Conservation (phyloP, 129 eudicot genomes). For the Ambrosia trifida region DNA sequence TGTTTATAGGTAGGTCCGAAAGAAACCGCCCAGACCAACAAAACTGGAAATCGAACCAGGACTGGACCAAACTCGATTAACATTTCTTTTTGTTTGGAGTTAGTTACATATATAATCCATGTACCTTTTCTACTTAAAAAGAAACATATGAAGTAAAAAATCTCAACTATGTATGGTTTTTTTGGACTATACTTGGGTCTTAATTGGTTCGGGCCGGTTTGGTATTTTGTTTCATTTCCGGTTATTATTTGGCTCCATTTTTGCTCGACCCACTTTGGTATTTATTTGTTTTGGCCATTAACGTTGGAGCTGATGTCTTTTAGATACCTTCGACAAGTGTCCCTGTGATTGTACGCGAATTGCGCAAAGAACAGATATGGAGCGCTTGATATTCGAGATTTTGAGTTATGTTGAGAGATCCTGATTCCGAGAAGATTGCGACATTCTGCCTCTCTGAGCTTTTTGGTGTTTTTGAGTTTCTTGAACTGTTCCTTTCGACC, state of each 20-base stretch:
- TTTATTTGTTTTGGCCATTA: background rate
- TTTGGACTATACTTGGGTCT: background rate
- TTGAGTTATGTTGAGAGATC: slow-evolving; percentile 31
- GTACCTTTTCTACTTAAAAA: too few relatives aligned
- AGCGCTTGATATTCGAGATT: slow-evolving; percentile 7
- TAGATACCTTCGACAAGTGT: slow-evolving; percentile 97
- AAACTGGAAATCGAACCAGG: background rate
- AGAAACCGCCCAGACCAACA: background rate
- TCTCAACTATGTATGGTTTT: background rate
- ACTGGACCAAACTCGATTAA: background rate
- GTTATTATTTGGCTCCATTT: background rate
- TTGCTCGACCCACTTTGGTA: background rate
- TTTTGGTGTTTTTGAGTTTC: slow-evolving; percentile 35
- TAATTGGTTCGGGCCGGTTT: background rate
- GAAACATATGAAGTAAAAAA: too few relatives aligned
- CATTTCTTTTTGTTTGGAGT: too few relatives aligned
- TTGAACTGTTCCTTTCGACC: slow-evolving; percentile 11
- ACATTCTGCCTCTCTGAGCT: slow-evolving; percentile 69
- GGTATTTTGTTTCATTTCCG: background rate
- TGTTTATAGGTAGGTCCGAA: background rate
- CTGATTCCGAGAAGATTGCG: slow-evolving; percentile 81
- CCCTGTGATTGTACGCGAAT: slow-evolving; percentile 89
- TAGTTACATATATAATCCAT: too few relatives aligned
- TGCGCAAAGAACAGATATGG: slow-evolving; percentile 66
- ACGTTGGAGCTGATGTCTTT: slow-evolving; percentile 4